Evolutionary conservation across 371 early-diverging fungal genomes (phyloP).

Genomic region (Actinomortierella wolfii): DNA sequence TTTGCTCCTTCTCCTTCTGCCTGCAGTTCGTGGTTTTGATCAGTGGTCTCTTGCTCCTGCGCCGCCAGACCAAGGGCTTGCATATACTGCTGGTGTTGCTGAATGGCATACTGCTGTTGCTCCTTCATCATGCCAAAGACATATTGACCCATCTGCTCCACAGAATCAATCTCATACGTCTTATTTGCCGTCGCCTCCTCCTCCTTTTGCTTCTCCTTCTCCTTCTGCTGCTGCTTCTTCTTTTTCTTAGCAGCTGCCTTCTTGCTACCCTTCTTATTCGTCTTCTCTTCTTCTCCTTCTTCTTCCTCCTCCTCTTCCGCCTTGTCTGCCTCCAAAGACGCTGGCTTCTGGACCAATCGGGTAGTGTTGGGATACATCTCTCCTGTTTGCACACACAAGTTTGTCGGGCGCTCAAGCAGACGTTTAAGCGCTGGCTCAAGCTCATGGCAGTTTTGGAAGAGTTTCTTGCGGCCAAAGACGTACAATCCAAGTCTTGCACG

Average conservation of each 20-base stretch:
- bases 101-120: conserved; percentile 59
- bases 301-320: conserved; percentile 9
- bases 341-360: conserved; percentile 7
- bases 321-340: conserved; percentile 11
- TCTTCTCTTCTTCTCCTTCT: conserved; percentile 2
- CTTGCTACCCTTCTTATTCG: conserved; percentile 11
- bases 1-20: too few relatives aligned
- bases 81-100: conserved; percentile 38
- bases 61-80: conserved; percentile 1
- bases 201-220: conserved; percentile 31
- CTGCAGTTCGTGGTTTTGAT: too few relatives aligned
- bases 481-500: conserved; percentile 93
- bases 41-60: too few relatives aligned
- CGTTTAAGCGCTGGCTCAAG: conserved; percentile 67
- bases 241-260: neutral
- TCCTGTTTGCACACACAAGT: conserved; percentile 59
- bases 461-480: conserved; percentile 74
- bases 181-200: conserved; percentile 34
- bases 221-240: conserved; percentile 5
- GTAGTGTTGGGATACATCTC: conserved; percentile 59
- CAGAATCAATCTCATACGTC: conserved; percentile 49
- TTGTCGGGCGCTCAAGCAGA: conserved; percentile 53
- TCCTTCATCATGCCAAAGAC: conserved; percentile 78
- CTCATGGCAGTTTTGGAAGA: conserved; percentile 83
- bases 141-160: conserved; percentile 68